These are phyloP conservation scores for Thraustochytrium striatum DNA, from an alignment of 352 stramenopile species.

Conservation along the genomic window DNA sequence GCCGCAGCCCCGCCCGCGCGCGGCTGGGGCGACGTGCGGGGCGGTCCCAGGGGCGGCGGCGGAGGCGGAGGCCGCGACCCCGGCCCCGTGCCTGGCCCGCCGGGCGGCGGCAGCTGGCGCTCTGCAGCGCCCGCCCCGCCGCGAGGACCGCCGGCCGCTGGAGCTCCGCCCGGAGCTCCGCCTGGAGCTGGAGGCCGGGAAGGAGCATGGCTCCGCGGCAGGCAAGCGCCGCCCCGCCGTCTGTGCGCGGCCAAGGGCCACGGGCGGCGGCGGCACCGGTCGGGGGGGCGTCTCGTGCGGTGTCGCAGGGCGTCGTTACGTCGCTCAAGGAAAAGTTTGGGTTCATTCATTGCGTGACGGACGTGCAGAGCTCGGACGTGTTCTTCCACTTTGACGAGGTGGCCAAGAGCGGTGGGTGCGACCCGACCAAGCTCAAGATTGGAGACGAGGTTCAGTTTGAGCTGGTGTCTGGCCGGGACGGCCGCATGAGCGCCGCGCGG, in stretches of 20 bases:
- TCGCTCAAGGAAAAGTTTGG: conserved; percentile 32
- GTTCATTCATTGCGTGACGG: conserved; percentile 31
- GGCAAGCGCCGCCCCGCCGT: no score
- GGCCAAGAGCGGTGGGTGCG: conserved; percentile 13
- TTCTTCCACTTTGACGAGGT: conserved; percentile 46
- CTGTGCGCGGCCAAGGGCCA: not conserved
- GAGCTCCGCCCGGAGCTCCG: not conserved
- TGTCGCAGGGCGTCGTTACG: conserved; percentile 13
- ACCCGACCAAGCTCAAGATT: conserved; percentile 7
- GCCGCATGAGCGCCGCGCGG: not conserved
- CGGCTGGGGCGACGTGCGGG: not conserved
- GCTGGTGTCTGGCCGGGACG: not conserved
- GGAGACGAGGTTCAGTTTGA: conserved; percentile 41
- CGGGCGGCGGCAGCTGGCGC: not conserved
- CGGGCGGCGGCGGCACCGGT: not conserved
- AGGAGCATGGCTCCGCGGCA: not conserved
- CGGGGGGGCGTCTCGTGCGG: no score
- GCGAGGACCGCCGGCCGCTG: not conserved
- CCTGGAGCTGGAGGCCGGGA: not conserved
- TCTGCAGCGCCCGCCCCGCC: not conserved
- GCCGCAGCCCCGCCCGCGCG: no score
- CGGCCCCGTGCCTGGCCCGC: not conserved
- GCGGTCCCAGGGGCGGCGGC: not conserved
- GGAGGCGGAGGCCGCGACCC: not conserved
- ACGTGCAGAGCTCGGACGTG: conserved; percentile 10